phyloP scores from a whole-genome alignment of 2,329 filamentous ascomycete genomes.

The Amphichorda felina region DNA sequence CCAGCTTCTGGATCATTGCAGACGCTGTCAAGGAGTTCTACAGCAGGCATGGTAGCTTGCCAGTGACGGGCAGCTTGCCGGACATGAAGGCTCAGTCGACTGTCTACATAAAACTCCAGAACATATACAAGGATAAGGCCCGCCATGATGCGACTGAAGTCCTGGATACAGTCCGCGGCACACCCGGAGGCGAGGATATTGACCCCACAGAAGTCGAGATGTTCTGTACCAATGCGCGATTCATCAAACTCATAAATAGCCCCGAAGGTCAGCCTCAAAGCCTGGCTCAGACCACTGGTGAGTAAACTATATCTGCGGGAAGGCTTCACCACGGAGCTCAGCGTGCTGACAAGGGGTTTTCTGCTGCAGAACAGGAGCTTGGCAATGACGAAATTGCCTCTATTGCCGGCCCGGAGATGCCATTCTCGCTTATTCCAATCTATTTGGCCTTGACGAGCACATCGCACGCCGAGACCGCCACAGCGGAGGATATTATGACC shows the following conservation, averaged over 20 bases:
- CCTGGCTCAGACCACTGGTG: conserved; percentile 43
- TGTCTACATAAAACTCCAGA: conserved; percentile 84
- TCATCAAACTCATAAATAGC: conserved; percentile 74
- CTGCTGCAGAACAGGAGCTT: conserved; percentile 36
- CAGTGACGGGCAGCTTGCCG: conserved; percentile 75
- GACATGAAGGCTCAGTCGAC: conserved; percentile 96
- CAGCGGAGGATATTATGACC: conserved; percentile 41
- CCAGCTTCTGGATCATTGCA: conserved; percentile 81
- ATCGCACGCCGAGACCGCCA: conserved; percentile 28
- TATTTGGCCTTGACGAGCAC: conserved; percentile 54
- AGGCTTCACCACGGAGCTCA: background rate
- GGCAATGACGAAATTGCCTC: conserved; percentile 41
- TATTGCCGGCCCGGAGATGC: conserved; percentile 31
- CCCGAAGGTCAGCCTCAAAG: conserved; percentile 28
- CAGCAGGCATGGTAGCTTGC: conserved; percentile 58
- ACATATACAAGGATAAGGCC: conserved; percentile 85
- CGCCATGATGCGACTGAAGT: conserved; percentile 69
- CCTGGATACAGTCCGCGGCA: conserved; percentile 45
- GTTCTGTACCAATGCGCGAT: conserved; percentile 92
- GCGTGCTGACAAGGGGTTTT: background rate
- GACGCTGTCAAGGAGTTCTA: conserved; percentile 71
- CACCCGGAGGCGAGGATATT: conserved; percentile 38
- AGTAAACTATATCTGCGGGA: conserved; percentile 12
- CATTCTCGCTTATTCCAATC: conserved; percentile 52
- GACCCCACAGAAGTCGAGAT: conserved; percentile 67